These are phyloP conservation scores for Exophiala sp. DNA, from an alignment of 2,329 filamentous ascomycete species.

Conservation along the genomic window DNA sequence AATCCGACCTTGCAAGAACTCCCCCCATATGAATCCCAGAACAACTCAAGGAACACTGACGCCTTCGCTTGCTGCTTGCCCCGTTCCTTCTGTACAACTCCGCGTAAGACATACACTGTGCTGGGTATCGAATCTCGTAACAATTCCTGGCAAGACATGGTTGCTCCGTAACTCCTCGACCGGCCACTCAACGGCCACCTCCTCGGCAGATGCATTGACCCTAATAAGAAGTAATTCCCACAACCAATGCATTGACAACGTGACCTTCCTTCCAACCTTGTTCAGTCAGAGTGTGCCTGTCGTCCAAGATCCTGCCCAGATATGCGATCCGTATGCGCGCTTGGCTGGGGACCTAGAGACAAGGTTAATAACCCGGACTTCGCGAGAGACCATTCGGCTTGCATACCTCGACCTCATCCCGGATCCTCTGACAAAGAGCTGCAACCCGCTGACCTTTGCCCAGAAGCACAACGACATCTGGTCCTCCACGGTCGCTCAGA, in stretches of 20 bases:
- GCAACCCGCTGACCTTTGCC: conserved; percentile 59
- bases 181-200: background rate
- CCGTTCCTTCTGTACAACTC: conserved; percentile 11
- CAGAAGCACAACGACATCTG: conserved; percentile 57
- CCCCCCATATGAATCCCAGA: background rate
- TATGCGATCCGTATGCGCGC: conserved; percentile 68
- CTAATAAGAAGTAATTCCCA: conserved; percentile 12
- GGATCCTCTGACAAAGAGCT: conserved; percentile 56
- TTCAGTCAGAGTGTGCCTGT: conserved; percentile 56
- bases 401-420: conserved; percentile 43
- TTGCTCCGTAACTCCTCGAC: background rate
- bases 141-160: conserved; percentile 1
- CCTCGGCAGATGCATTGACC: background rate
- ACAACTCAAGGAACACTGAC: too few species aligned
- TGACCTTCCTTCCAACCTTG: conserved; percentile 73
- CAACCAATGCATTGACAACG: conserved; percentile 68
- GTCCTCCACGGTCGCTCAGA: conserved; percentile 58
- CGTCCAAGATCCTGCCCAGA: conserved; percentile 71
- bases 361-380: background rate
- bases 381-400: background rate
- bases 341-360: conserved; percentile 49
- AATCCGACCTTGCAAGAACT: background rate
- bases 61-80: background rate
- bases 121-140: conserved; percentile 8
- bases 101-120: conserved; percentile 9